phyloP scores from a whole-genome alignment of 2,329 filamentous ascomycete genomes.

The Neofusicoccum cordaticola region DNA sequence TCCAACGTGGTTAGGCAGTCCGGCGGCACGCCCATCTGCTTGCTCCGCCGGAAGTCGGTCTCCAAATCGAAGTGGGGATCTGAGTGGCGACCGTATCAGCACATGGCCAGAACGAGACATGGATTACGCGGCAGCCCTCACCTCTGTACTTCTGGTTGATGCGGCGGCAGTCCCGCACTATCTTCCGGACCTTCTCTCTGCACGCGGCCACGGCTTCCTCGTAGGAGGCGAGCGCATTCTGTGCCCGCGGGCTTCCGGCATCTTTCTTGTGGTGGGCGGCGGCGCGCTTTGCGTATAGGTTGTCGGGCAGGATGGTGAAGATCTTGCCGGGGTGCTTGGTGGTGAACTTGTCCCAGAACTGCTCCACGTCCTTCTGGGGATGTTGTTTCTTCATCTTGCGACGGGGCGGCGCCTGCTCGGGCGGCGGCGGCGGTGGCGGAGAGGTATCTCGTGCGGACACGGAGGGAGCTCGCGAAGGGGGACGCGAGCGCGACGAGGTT shows the following conservation, averaged over 20 bases:
- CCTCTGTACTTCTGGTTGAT: slow-evolving; percentile 76
- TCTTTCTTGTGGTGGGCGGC: slow-evolving; percentile 43
- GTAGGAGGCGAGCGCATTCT: slow-evolving; percentile 65
- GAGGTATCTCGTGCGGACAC: slow-evolving; percentile 27
- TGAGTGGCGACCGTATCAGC: neutral
- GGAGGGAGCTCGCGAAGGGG: slow-evolving; percentile 36
- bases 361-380: slow-evolving; percentile 65
- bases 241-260: slow-evolving; percentile 45
- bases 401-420: slow-evolving; percentile 3
- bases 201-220: slow-evolving; percentile 69
- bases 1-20: slow-evolving; percentile 51
- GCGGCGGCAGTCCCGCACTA: slow-evolving; percentile 63
- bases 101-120: neutral
- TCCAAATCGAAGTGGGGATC: slow-evolving; percentile 83
- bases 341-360: slow-evolving; percentile 68
- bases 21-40: slow-evolving; percentile 32
- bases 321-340: slow-evolving; percentile 70
- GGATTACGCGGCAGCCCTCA: neutral
- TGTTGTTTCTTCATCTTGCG: slow-evolving; percentile 32
- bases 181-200: slow-evolving; percentile 55
- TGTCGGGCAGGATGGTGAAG: slow-evolving; percentile 66
- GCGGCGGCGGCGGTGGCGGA: neutral
- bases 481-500: slow-evolving; percentile 14
- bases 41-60: slow-evolving; percentile 56
- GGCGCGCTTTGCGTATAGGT: slow-evolving; percentile 55